Base-by-base conservation (phyloP, 2,329 filamentous ascomycete genomes). In the Apiospora aurea region DNA sequence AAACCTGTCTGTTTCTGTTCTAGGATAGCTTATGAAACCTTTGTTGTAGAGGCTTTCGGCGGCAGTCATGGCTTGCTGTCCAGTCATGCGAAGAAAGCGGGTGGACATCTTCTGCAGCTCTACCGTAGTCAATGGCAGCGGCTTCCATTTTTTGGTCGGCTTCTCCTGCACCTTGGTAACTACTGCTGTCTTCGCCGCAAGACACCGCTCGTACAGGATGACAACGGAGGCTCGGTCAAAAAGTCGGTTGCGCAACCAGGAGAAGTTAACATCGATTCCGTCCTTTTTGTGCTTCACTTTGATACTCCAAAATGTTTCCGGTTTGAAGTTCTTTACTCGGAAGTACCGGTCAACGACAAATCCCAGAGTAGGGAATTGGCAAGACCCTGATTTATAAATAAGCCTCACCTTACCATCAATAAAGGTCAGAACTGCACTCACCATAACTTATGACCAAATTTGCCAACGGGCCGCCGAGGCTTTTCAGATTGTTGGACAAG, bases 271-370 rank as follows among this genome's bases (percentile, higher is more conserved):
- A 70, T 92, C 91, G 71, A 95, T 94, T 4, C 89, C 87, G 49
- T 97, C 92, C 69, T 94, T 92, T 57, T 86, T 88, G 77, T 98
- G 93, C 78, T 90, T 91, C 51, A 99, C 87, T 76, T 92, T 96
- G 85, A 99, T 97, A 73, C 89, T 89, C 96, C 96, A 99, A 81
- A 98, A 99, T 0, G 89, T 85, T 79, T 99, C 96, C 0, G 96
- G 93, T 0, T 96, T 91, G 81, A 99, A 99, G 77, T 97, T 97
- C 74, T 94, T 92, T 69, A 99, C 96, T 69, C 94, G 91, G 77
- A 97, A 94, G 81, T 98, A 99, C 67, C 96, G 91, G 81, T 99
- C 96, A 8, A 99, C 96, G 1, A 99, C 96, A 76, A 99, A 99
- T 0, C 96, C 96, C 6, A 99, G 87, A 0, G 96, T 98, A 1